Percentiles rank a stretch among this genome's conserved stretches.
These are phyloP conservation scores for Flaveria floridana DNA, from an alignment of 140 eudicot genomes.

Conservation along the genomic window DNA sequence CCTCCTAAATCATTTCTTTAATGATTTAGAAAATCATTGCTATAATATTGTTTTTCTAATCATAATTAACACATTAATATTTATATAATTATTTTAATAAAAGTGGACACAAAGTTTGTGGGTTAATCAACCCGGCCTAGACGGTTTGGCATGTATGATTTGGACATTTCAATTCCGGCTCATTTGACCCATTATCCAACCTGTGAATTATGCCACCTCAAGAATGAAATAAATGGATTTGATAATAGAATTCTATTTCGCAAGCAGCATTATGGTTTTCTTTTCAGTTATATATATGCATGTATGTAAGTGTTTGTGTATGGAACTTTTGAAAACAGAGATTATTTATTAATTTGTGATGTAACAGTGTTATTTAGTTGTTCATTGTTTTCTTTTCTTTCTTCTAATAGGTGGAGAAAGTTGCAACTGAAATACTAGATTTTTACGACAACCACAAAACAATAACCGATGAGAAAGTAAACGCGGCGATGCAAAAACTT, in stretches of 20 bases:
- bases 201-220: background rate
- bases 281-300: background rate
- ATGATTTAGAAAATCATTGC: background rate
- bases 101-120: background rate
- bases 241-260: background rate
- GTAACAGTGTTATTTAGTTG: background rate
- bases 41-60: background rate
- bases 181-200: constrained; percentile 1
- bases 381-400: constrained; percentile 2
- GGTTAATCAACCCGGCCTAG: background rate
- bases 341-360: background rate
- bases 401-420: constrained; percentile 75
- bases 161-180: background rate
- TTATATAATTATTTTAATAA: background rate
- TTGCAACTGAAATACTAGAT: constrained; percentile 88
- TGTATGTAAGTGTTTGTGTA: background rate
- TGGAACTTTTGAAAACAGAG: background rate
- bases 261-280: background rate
- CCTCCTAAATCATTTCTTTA: background rate
- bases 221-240: too few relatives aligned
- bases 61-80: background rate
- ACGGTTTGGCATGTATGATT: background rate
- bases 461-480: constrained; percentile 70
- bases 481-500: constrained; percentile 77
- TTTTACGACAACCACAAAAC: constrained; percentile 82